Evolutionary conservation across 2,329 filamentous ascomycete species (phyloP), one percentile per base, ranked within the genome.

Genomic region (Aspergillus alliaceus): DNA sequence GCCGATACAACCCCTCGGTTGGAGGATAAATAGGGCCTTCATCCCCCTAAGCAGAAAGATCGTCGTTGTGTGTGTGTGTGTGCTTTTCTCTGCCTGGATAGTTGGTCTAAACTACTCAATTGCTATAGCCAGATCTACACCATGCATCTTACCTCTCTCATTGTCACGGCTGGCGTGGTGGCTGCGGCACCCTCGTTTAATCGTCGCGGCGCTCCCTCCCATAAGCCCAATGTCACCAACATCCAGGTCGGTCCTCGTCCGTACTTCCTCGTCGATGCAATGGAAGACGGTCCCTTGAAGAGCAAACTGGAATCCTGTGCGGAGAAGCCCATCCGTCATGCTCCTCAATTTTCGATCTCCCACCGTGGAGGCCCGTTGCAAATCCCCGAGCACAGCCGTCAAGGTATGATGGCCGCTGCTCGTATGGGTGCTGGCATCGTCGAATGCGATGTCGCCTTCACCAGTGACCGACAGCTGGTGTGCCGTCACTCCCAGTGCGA

Each of bases 401-500:
- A 64, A 39, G 62, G 60, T 11, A 59, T 64, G 37, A 54, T 59
- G 27, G 59, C 59, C 2, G 62, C 54, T 4, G 62, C 62, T n/a
- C 62, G 62, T 37, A 59, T 61, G 60, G 62, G 62, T 20, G 62
- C 62, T 9, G 62, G 62, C 8, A 56, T 64, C 35, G 15, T 64
- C 7, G 62, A 64, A 32, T 64, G 62, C 37, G 62, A 64, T 46
- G 62, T 64, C 20, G 60, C 62, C 4, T 63, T 64, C 29, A 64
- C 62, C 9, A 52, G 53, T 27, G 62, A 64, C 25, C 57, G 58
- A 15, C 50, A 59, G 42, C 62, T 64, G 12, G 62, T 64, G 22
- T 64, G 62, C 35, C 60, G 62, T 8, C 62, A 64, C 46, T 64
- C 60, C n/a, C 62, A 64, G 42, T 64, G 62, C 42, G 62, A 64